Evolutionary conservation across 352 stramenopile genomes (phyloP).

Genomic region (Pilasporangium apinafurcum): DNA sequence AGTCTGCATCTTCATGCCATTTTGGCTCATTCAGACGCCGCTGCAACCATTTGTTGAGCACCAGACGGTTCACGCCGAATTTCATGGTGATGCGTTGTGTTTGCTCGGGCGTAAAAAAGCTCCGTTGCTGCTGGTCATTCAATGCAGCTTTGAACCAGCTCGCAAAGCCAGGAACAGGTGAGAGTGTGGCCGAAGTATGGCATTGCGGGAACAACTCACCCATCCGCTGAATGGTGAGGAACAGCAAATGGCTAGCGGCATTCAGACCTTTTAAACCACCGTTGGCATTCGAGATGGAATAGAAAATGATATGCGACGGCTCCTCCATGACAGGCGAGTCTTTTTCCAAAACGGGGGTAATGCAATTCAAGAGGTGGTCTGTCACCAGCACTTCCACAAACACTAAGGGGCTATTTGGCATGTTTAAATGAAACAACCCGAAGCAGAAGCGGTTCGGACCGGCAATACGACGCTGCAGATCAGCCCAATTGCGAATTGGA

Average conservation of each 20-base stretch:
- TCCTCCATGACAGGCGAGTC: conserved; percentile 30
- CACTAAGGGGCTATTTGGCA: conserved; percentile 59
- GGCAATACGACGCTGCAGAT: conserved; percentile 54
- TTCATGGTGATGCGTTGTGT: conserved; percentile 40
- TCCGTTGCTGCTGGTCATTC: conserved; percentile 11
- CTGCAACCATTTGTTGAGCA: conserved; percentile 64
- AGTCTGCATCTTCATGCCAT: conserved; percentile 43
- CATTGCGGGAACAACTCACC: conserved; percentile 52
- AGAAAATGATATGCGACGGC: conserved; percentile 81
- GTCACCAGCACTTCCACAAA: conserved; percentile 74
- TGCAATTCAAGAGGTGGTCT: conserved; percentile 57
- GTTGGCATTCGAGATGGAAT: conserved; percentile 81
- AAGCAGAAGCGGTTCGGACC: conserved; percentile 72
- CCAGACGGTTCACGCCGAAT: conserved; percentile 48
- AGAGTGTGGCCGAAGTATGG: conserved; percentile 67
- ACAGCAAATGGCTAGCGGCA: conserved; percentile 75
- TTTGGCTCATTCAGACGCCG: conserved; percentile 36
- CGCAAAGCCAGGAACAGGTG: conserved; percentile 68
- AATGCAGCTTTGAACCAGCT: conserved; percentile 62
- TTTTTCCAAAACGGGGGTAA: conserved; percentile 54
- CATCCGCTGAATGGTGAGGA: conserved; percentile 79
- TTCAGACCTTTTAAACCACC: conserved; percentile 72
- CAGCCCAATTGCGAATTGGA: conserved; percentile 51
- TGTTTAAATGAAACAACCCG: conserved; percentile 80
- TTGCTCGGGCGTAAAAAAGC: conserved; percentile 48